Base-by-base conservation (phyloP, 306 rosid species). In the Vigna reflexopilosa region DNA sequence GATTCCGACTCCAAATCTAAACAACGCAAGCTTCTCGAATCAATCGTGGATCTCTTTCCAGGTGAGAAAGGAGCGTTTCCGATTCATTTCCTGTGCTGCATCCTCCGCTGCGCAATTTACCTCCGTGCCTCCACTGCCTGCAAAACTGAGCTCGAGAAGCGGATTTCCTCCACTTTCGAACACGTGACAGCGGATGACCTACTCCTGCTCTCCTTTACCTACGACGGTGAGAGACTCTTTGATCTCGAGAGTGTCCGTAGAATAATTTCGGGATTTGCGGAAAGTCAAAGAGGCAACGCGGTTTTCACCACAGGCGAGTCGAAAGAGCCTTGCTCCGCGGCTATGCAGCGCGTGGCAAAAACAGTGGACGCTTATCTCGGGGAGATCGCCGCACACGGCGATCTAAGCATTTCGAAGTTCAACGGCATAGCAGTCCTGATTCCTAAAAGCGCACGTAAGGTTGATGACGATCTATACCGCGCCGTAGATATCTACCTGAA, bases 211-310 rank as follows among this genome's bases (percentile, higher is more conserved):
- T 91, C 98, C 6, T 88, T 88, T 72, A 83, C 87, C 5, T 91
- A 88, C 87, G 91, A 88, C 73, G 97, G 96, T 15, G 96, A 90
- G 78, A 75, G 91, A 65, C 85, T 93, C 20, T 70, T 88, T 38
- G 98, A 93, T 56, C 78, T 91, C 28, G 96, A 91, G 20, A 89
- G 90, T 66, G 87, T 86, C 40, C 78, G 93, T 59, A 85, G 49
- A 64, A 87, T 89, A 63, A 62, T 91, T 34, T 82, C 93, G 0
- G 86, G 85, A n/a, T 91, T 86, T 38, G 81, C 84, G 24, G 93
- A 93, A 67, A 88, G 76, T 71, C 90, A 93, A 77, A 88, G 88
- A 57, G 84, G 82, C 49, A 78, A 77, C 73, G 88, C 88, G 10
- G 88, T 93, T 1, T 90, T 87, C 73, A 73, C 78, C 78, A 71